These are phyloP conservation scores for Apophysomyces variabilis DNA, from an alignment of 371 early-diverging fungal genomes.

Conservation along the genomic window DNA sequence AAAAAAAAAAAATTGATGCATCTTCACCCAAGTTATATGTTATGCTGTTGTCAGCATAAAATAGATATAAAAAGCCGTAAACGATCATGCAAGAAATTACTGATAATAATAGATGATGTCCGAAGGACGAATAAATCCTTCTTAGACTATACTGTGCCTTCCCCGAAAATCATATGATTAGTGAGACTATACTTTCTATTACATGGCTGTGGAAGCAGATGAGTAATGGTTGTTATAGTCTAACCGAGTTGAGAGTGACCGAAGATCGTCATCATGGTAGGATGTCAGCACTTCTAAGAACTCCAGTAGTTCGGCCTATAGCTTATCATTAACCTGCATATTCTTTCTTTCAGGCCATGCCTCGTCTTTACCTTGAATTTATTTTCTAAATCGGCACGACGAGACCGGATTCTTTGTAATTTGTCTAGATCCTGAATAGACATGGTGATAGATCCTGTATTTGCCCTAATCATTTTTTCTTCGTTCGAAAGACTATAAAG, in stretches of 20 bases:
- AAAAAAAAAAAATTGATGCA: no score
- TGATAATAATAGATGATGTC: no score
- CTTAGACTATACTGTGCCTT: no score
- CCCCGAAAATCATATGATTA: no score
- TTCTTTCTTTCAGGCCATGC: background rate
- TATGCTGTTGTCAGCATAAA: no score
- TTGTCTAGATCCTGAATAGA: slow-evolving; percentile 20
- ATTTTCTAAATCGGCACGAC: slow-evolving; percentile 32
- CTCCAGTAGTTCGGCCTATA: slow-evolving; percentile 39
- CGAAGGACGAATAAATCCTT: no score
- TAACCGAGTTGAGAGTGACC: slow-evolving; percentile 68
- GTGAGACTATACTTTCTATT: background rate
- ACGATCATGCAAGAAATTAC: no score
- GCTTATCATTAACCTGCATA: slow-evolving; percentile 16
- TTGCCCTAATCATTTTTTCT: slow-evolving; percentile 9
- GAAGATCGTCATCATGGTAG: slow-evolving; percentile 73
- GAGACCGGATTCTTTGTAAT: slow-evolving; percentile 31
- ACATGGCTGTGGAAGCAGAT: background rate
- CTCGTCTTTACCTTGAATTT: slow-evolving; percentile 43
- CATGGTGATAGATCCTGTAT: background rate
- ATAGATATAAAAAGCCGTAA: no score
- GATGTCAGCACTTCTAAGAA: slow-evolving; percentile 63
- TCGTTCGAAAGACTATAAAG: slow-evolving; percentile 30
- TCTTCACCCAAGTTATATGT: no score
- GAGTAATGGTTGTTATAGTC: slow-evolving; percentile 82